These are phyloP conservation scores for Pulchroboletus neoregius DNA, from an alignment of 1,284 basidiomycete genomes.

Conservation along the genomic window DNA sequence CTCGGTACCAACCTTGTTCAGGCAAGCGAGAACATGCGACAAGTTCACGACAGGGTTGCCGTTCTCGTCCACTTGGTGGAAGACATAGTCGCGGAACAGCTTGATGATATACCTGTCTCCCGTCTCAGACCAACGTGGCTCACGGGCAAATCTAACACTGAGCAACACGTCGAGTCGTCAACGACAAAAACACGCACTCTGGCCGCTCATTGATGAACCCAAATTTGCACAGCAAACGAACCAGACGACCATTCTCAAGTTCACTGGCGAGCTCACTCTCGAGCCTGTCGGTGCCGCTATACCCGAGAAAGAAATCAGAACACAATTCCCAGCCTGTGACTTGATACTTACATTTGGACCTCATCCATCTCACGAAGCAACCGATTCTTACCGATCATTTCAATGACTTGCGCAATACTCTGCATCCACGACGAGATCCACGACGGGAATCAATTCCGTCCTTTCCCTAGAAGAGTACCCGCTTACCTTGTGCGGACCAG, in stretches of 20 bases:
- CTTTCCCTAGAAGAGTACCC: background rate
- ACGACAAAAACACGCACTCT: slow-evolving; percentile 58
- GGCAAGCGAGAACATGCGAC: slow-evolving; percentile 83
- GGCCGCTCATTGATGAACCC: slow-evolving; percentile 99
- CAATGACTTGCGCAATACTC: slow-evolving; percentile 76
- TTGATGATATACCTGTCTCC: slow-evolving; percentile 98
- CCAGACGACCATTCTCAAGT: slow-evolving; percentile 95
- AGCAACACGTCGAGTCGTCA: background rate
- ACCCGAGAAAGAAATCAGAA: slow-evolving; percentile 5
- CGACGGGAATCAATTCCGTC: background rate
- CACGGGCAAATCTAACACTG: slow-evolving; percentile 78
- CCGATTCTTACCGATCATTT: slow-evolving; percentile 67
- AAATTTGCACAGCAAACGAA: slow-evolving; percentile 89
- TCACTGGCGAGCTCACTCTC: slow-evolving; percentile 86
- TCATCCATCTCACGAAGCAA: slow-evolving; percentile 84
- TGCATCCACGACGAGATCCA: slow-evolving; percentile 32
- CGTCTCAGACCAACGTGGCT: slow-evolving; percentile 96
- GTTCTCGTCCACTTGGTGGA: slow-evolving; percentile 93
- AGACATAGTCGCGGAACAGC: slow-evolving; percentile 97
- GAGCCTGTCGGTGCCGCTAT: slow-evolving; percentile 75
- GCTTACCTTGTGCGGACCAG: slow-evolving; percentile 56
- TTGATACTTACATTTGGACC: slow-evolving; percentile 58
- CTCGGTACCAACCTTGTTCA: slow-evolving; percentile 72
- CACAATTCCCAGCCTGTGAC: background rate
- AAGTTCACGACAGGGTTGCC: slow-evolving; percentile 90